Percentiles rank a stretch among this genome's conserved stretches.
phyloP scores from a whole-genome alignment of 257 asterid species.

The Echites panduratus region DNA sequence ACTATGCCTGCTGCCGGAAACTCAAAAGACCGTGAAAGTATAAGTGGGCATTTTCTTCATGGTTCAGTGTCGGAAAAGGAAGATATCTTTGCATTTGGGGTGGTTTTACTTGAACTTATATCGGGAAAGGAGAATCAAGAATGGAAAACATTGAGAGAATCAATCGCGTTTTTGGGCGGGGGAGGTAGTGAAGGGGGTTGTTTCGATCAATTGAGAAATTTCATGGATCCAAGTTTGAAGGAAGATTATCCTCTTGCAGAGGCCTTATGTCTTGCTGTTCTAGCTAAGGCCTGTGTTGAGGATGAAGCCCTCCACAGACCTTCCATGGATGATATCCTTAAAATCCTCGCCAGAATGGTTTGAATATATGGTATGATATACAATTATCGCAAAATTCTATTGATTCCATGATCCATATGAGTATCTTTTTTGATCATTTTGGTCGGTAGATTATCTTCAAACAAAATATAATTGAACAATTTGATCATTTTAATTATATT shows the following conservation, averaged over 20 bases:
- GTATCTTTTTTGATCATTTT: too few species aligned
- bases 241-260: slow-evolving; percentile 71
- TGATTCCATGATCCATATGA: neutral
- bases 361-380: slow-evolving; percentile 16
- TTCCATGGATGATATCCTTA: slow-evolving; percentile 67
- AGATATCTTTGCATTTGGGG: slow-evolving; percentile 57
- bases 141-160: slow-evolving; percentile 36
- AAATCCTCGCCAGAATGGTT: slow-evolving; percentile 67
- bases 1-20: slow-evolving; percentile 7
- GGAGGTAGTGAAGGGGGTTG: slow-evolving; percentile 52
- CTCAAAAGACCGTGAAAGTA: slow-evolving; percentile 19
- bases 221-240: slow-evolving; percentile 54
- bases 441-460: too few species aligned
- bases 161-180: slow-evolving; percentile 39
- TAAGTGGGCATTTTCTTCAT: slow-evolving; percentile 5
- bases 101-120: slow-evolving; percentile 50
- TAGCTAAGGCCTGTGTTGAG: slow-evolving; percentile 75
- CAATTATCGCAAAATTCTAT: neutral
- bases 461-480: too few species aligned
- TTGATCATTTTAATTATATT: too few species aligned
- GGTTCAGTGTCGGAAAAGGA: slow-evolving; percentile 31
- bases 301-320: slow-evolving; percentile 71
- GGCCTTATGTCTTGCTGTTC: slow-evolving; percentile 63
- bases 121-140: slow-evolving; percentile 48
- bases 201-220: slow-evolving; percentile 55